phyloP scores from a whole-genome alignment of 108 stramenopile species.

The Nitzschia sp. region DNA sequence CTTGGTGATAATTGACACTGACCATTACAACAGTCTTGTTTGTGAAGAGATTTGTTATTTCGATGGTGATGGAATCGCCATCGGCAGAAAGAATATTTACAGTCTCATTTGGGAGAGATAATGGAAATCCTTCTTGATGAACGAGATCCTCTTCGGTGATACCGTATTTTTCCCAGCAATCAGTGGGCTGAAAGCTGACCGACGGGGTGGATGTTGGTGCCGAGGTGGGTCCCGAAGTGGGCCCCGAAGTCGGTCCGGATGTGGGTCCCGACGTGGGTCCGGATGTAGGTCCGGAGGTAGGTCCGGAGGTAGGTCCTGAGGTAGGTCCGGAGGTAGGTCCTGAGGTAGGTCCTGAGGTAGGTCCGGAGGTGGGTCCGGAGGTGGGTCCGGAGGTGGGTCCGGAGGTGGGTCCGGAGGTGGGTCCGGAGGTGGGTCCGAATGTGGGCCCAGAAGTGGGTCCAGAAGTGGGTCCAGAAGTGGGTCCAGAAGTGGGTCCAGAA shows the following conservation, averaged over 20 bases:
- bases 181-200: neutral
- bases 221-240: constrained; percentile 18
- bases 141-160: neutral
- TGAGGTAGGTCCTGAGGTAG: constrained; percentile 6
- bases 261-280: constrained; percentile 18
- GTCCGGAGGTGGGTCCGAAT: constrained; percentile 1
- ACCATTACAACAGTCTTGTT: neutral
- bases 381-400: constrained; percentile 10
- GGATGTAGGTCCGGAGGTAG: constrained; percentile 9
- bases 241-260: constrained; percentile 12
- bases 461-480: constrained; percentile 2
- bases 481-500: neutral
- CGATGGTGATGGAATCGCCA: neutral
- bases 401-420: neutral
- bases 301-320: constrained; percentile 15
- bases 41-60: neutral
- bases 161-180: constrained; percentile 2
- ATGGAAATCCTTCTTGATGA: neutral
- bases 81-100: neutral
- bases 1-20: neutral
- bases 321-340: constrained; percentile 16
- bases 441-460: constrained; percentile 23
- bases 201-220: constrained; percentile 17
- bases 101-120: neutral
- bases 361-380: constrained; percentile 1